Percentiles rank a stretch among this genome's conserved stretches.
These are phyloP conservation scores for Aquilaria malaccensis DNA, from an alignment of 345 rosid genomes.

Conservation along the genomic window DNA sequence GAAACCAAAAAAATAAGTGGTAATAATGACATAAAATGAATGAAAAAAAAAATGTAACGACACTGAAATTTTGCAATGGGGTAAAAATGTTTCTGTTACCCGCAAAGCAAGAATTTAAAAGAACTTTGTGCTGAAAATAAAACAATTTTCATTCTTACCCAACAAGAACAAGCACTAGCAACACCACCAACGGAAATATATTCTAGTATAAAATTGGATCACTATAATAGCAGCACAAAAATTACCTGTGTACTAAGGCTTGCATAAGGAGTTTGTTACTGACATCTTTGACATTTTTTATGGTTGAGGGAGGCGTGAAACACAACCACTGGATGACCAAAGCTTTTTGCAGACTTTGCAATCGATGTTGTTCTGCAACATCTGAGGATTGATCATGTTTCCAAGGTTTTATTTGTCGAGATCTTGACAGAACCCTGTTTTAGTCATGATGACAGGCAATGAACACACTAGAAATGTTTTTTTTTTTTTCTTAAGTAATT, in stretches of 20 bases:
- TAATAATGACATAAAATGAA: no score
- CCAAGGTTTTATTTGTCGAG: slow-evolving; percentile 72
- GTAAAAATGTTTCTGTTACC: no score
- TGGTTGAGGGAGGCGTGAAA: slow-evolving; percentile 92
- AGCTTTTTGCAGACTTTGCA: slow-evolving; percentile 94
- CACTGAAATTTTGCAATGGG: no score
- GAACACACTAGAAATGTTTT: no score
- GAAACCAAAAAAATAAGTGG: no score
- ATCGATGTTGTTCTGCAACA: slow-evolving; percentile 88
- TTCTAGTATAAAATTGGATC: background rate
- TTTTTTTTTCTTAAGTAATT: slow-evolving; percentile 3
- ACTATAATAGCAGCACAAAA: background rate
- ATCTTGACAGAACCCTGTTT: slow-evolving; percentile 79
- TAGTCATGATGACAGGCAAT: background rate
- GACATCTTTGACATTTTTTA: slow-evolving; percentile 52
- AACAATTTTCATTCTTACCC: no score
- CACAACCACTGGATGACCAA: slow-evolving; percentile 94
- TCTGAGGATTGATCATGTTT: slow-evolving; percentile 72
- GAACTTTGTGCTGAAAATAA: no score
- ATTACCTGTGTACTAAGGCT: slow-evolving; percentile 86
- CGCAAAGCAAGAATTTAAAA: no score
- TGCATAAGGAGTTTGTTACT: slow-evolving; percentile 65
- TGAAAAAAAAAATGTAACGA: no score
- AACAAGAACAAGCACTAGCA: background rate
- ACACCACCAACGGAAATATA: background rate